phyloP scores from a whole-genome alignment of 2,329 filamentous ascomycete species.

The Hysterium pulicare region DNA sequence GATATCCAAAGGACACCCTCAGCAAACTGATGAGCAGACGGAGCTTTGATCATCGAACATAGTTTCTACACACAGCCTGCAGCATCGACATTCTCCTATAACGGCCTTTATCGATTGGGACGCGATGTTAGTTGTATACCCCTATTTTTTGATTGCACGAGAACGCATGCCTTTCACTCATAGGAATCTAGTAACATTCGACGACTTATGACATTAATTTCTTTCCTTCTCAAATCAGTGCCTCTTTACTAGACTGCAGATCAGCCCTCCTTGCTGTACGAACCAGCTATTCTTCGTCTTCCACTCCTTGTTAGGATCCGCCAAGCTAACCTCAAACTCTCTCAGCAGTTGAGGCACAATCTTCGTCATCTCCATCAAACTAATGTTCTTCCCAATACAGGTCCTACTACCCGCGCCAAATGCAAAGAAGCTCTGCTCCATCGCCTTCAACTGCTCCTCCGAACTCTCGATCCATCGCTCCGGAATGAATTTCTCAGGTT shows the following conservation, averaged over 20 bases:
- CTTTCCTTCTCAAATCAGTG: background rate
- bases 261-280: background rate
- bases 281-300: too few relatives aligned
- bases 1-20: background rate
- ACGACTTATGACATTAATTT: background rate
- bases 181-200: too few relatives aligned
- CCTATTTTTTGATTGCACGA: background rate
- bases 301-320: background rate
- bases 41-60: background rate
- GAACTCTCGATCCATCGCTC: conserved; percentile 46
- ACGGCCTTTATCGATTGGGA: too few relatives aligned
- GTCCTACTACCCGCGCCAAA: conserved; percentile 34
- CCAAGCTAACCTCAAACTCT: conserved; percentile 3
- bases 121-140: background rate
- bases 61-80: too few relatives aligned
- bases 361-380: conserved; percentile 27
- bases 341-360: conserved; percentile 24
- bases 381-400: conserved; percentile 31
- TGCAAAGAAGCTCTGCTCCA: conserved; percentile 21
- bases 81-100: too few relatives aligned
- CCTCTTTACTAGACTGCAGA: too few relatives aligned
- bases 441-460: conserved; percentile 22
- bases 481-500: conserved; percentile 41
- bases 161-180: too few relatives aligned
- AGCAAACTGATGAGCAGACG: background rate